Evolutionary conservation across 2,329 filamentous ascomycete genomes (phyloP), one percentile per base, ranked within the genome.

Genomic region (Myotisia sp.): DNA sequence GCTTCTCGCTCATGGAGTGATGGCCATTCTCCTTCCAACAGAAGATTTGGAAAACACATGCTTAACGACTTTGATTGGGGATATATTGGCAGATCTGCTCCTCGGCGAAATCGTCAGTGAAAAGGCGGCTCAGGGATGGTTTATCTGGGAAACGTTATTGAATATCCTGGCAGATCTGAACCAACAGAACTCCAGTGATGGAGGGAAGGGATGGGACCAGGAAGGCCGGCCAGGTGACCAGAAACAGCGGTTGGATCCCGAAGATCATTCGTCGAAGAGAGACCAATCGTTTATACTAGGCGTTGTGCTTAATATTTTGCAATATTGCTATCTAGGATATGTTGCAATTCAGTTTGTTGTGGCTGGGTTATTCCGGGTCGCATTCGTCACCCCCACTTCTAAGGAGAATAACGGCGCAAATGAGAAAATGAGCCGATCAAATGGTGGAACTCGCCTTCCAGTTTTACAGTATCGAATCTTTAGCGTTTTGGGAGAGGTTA

Each of bases 21-120:
- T 98, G 41, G 78, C 83, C 16, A 67, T 93, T 34, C 69, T 98
- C 10, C 68, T 98, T 13, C 90, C 90, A 6, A 90, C 85, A 10
- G 87, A 95, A 50, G 87, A 95, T 54, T 65, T 95, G 24, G 76
- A 87, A 49, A 95, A 93, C 54, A 74, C 74, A 35, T 92, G 83
- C 54, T 65, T 95, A 48, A 79, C 81, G 37, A 71, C 82, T 22
- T 65, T 98, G 41, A 79, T 94, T 42, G 75, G 76, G 36, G 84
- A 94, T 58, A 80, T 95, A 44, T 68, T 95, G 41, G 82, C 85
- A 5, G 85, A 94, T 57, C 75, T 92, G 53, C 82, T 95, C 42
- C 67, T 98, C 43, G 83, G 83, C 42, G 85, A 83, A 46, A 70
- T 79, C 38, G 67, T 94, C 47, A 75, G 76, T 47, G 80, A 78